A percentile compares a stretch with the other conserved stretches of the same genome.
Conservation (phyloP, 768 basidiomycete genomes). For the Mycena latifolia region DNA sequence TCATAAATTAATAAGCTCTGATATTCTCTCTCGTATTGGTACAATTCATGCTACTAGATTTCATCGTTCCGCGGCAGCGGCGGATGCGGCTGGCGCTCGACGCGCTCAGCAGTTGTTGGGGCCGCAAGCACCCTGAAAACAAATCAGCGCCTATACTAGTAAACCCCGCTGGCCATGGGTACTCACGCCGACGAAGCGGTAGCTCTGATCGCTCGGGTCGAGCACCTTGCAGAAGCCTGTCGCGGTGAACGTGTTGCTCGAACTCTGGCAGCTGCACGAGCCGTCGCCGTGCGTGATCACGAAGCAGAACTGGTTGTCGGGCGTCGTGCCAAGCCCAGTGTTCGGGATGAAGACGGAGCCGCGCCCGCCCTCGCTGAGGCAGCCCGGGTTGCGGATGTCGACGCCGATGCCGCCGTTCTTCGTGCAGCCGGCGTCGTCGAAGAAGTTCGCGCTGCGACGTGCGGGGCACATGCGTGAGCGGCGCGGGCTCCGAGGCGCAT, state of each 20-base stretch:
- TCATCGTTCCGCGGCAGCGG: background rate
- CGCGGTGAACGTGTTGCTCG: no score
- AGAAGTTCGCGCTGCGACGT: conserved; percentile 21
- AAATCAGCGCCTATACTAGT: conserved; percentile 1
- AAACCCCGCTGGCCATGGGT: conserved; percentile 1
- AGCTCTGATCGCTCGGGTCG: no score
- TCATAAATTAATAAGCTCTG: conserved; percentile 2
- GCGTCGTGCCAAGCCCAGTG: conserved; percentile 20
- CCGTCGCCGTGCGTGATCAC: conserved; percentile 23
- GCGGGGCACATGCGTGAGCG: background rate
- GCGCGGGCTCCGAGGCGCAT: background rate
- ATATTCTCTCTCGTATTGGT: conserved; percentile 15
- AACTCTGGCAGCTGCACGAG: conserved; percentile 3
- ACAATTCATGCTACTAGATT: conserved; percentile 1
- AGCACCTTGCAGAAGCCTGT: no score
- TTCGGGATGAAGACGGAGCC: conserved; percentile 25
- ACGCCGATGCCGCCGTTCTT: conserved; percentile 27
- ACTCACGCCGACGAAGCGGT: conserved; percentile 18
- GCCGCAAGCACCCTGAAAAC: conserved; percentile 13
- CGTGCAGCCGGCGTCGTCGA: conserved; percentile 21
- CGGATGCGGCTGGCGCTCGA: background rate
- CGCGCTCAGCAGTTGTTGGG: conserved; percentile 13
- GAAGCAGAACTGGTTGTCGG: conserved; percentile 27
- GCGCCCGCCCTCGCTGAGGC: conserved; percentile 22
- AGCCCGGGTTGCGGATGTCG: conserved; percentile 26